phyloP scores from a whole-genome alignment of 2,329 filamentous ascomycete species.

The Sporothrix curviconia region DNA sequence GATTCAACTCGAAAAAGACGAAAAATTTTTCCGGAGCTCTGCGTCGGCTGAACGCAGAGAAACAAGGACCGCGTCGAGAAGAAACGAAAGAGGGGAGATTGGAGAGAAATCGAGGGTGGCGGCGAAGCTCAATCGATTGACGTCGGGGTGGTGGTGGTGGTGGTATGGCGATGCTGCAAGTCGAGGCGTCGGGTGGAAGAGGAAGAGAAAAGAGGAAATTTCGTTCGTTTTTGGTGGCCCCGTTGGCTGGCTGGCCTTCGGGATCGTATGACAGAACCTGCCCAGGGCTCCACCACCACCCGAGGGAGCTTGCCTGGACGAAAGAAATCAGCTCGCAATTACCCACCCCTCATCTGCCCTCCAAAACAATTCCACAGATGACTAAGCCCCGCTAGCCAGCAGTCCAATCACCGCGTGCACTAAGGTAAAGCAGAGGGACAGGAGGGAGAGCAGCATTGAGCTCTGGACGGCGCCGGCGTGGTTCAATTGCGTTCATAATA shows the following conservation, averaged over 20 bases:
- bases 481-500: too few species aligned
- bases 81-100: not conserved
- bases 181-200: slow-evolving; percentile 13
- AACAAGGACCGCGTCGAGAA: not conserved
- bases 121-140: slow-evolving; percentile 9
- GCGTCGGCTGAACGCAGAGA: not conserved
- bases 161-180: not conserved
- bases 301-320: slow-evolving; percentile 18
- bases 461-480: too few species aligned
- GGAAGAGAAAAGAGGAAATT: slow-evolving; percentile 15
- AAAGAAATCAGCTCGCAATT: slow-evolving; percentile 22
- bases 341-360: slow-evolving; percentile 16
- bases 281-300: slow-evolving; percentile 17
- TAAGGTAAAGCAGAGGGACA: slow-evolving; percentile 2
- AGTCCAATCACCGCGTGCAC: slow-evolving; percentile 9
- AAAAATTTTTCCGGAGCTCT: slow-evolving; percentile 10
- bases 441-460: not conserved
- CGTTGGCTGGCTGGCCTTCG: slow-evolving; percentile 4
- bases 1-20: not conserved
- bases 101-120: not conserved
- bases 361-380: slow-evolving; percentile 4
- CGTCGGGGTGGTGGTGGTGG: not conserved
- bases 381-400: slow-evolving; percentile 2
- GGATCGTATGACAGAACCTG: slow-evolving; percentile 21
- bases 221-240: not conserved